Conservation (phyloP, 129 eudicot species). For the Silybum marianum region DNA sequence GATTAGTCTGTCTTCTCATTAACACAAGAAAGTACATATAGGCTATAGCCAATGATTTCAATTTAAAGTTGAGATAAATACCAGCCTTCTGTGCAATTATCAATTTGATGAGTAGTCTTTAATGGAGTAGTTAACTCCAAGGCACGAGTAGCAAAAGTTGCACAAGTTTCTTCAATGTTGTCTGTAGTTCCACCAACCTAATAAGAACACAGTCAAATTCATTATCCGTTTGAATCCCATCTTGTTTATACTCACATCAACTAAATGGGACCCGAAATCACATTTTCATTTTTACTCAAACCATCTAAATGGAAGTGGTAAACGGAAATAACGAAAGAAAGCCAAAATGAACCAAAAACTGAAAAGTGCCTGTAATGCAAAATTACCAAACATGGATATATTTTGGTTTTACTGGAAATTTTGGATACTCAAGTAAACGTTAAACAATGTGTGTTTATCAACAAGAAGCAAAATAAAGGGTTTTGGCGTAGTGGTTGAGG, state of each 20-base stretch:
- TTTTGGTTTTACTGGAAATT: background rate
- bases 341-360: background rate
- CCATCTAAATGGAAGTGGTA: background rate
- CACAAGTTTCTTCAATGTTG: conserved; percentile 96
- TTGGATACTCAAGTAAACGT: conserved; percentile 3
- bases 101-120: conserved; percentile 96
- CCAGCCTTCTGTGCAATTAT: conserved; percentile 99
- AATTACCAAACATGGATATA: conserved; percentile 2
- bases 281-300: background rate
- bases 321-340: background rate
- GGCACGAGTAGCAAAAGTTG: conserved; percentile 83
- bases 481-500: too few species aligned
- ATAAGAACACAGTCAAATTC: conserved; percentile 18
- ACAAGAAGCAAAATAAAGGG: background rate
- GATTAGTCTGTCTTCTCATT: background rate
- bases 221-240: background rate
- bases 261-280: background rate
- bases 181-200: conserved; percentile 99
- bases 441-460: background rate
- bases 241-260: background rate
- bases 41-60: background rate
- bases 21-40: background rate
- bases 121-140: conserved; percentile 66
- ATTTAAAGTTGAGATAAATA: conserved; percentile 18
- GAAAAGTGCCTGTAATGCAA: conserved; percentile 7